phyloP scores from a whole-genome alignment of 768 basidiomycete genomes.

The Pisolithus albus region DNA sequence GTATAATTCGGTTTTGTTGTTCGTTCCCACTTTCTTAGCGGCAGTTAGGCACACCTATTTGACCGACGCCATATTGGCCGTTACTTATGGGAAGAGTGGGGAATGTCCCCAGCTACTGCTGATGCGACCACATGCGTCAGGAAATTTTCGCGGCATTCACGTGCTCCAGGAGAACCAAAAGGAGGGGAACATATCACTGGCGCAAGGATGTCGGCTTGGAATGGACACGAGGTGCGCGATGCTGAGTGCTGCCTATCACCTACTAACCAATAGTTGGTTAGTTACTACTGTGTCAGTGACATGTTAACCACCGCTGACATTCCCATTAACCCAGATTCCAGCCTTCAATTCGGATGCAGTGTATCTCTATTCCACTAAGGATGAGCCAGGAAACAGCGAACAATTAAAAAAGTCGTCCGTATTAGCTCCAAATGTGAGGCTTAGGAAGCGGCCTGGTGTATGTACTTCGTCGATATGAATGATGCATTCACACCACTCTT shows the following conservation, averaged over 20 bases:
- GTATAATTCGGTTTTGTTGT: constrained; percentile 19
- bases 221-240: constrained; percentile 64
- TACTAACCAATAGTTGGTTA: constrained; percentile 22
- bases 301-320: not conserved
- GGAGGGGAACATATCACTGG: constrained; percentile 67
- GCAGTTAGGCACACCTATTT: constrained; percentile 42
- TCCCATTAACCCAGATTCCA: constrained; percentile 22
- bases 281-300: constrained; percentile 57
- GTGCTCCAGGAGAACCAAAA: constrained; percentile 28
- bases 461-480: not conserved
- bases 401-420: constrained; percentile 19
- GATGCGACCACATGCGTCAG: constrained; percentile 74
- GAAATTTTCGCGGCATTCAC: constrained; percentile 54
- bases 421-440: constrained; percentile 25
- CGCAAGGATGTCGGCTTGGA: constrained; percentile 58
- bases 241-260: not conserved
- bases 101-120: constrained; percentile 40
- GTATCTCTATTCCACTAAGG: constrained; percentile 67
- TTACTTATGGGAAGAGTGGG: constrained; percentile 63
- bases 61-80: constrained; percentile 71
- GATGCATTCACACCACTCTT: not conserved
- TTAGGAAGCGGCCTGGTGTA: constrained; percentile 4
- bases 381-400: constrained; percentile 38
- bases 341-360: constrained; percentile 70
- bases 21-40: not conserved